phyloP scores from a whole-genome alignment of 2,329 filamentous ascomycete genomes.

The Stylonectria norvegica region DNA sequence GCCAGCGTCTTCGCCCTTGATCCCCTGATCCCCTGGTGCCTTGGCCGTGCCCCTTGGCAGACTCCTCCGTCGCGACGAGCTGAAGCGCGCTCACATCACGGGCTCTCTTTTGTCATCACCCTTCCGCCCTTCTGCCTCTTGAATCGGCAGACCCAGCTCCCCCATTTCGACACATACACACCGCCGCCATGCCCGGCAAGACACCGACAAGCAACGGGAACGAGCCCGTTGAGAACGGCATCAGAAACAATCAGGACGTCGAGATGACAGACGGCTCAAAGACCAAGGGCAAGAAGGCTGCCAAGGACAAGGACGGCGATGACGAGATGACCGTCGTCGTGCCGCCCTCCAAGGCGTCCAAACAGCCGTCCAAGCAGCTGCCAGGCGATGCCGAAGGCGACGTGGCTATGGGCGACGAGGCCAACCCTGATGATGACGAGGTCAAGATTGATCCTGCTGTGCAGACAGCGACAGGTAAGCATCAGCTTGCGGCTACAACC shows the following conservation, averaged over 20 bases:
- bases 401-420: slow-evolving; percentile 65
- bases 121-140: not conserved
- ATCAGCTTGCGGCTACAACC: slow-evolving; percentile 3
- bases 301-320: slow-evolving; percentile 69
- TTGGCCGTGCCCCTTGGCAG: slow-evolving; percentile 6
- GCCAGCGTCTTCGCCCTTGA: slow-evolving; percentile 1
- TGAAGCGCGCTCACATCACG: slow-evolving; percentile 26
- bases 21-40: slow-evolving; percentile 2
- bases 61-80: slow-evolving; percentile 23
- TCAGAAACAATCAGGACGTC: slow-evolving; percentile 60
- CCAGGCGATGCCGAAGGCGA: slow-evolving; percentile 65
- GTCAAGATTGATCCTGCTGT: slow-evolving; percentile 58
- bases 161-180: slow-evolving; percentile 4
- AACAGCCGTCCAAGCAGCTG: slow-evolving; percentile 53
- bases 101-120: slow-evolving; percentile 19
- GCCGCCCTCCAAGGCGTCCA: slow-evolving; percentile 64
- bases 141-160: slow-evolving; percentile 12
- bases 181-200: slow-evolving; percentile 63
- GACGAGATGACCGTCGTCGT: slow-evolving; percentile 82
- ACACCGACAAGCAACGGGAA: slow-evolving; percentile 70
- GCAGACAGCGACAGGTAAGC: slow-evolving; percentile 59
- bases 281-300: slow-evolving; percentile 60
- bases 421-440: slow-evolving; percentile 51
- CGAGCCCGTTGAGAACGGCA: slow-evolving; percentile 65
- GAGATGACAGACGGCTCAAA: slow-evolving; percentile 70